phyloP scores from a whole-genome alignment of 2,329 filamentous ascomycete species.

The Colletotrichum somersetense region DNA sequence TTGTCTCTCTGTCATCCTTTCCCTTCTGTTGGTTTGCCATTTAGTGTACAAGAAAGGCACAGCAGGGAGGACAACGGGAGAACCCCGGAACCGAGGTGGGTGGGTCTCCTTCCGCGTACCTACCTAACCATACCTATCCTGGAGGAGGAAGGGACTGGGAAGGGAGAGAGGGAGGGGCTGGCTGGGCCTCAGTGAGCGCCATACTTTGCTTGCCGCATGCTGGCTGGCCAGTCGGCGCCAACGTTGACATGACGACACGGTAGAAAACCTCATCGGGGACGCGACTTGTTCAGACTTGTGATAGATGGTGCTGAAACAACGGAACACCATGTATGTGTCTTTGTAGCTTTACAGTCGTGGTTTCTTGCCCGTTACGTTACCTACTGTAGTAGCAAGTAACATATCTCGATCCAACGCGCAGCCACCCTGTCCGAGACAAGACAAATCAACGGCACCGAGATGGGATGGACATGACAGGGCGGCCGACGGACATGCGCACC shows the following conservation, averaged over 20 bases:
- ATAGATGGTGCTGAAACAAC: conserved; percentile 24
- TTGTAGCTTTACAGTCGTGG: conserved; percentile 2
- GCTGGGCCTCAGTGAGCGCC: conserved; percentile 5
- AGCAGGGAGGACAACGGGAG: background rate
- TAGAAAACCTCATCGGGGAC: conserved; percentile 6
- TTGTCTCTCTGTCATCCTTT: background rate
- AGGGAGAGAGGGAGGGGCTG: background rate
- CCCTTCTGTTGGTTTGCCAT: conserved; percentile 10
- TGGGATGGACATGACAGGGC: background rate
- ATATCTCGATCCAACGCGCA: background rate
- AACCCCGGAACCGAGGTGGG: background rate
- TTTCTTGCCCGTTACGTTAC: background rate
- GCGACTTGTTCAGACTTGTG: background rate
- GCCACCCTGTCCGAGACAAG: background rate
- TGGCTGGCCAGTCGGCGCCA: background rate
- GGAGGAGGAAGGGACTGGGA: too few relatives aligned
- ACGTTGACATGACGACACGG: conserved; percentile 35
- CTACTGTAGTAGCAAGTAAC: too few relatives aligned
- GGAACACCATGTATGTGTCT: conserved; percentile 8
- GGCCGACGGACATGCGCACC: conserved; percentile 21
- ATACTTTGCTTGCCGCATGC: conserved; percentile 7
- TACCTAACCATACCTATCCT: background rate
- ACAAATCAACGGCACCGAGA: conserved; percentile 3
- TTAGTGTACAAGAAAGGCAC: background rate
- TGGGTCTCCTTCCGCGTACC: background rate